Evolutionary conservation across 169 alveolate species (phyloP).

Genomic region (Cryptosporidium parvum): DNA sequence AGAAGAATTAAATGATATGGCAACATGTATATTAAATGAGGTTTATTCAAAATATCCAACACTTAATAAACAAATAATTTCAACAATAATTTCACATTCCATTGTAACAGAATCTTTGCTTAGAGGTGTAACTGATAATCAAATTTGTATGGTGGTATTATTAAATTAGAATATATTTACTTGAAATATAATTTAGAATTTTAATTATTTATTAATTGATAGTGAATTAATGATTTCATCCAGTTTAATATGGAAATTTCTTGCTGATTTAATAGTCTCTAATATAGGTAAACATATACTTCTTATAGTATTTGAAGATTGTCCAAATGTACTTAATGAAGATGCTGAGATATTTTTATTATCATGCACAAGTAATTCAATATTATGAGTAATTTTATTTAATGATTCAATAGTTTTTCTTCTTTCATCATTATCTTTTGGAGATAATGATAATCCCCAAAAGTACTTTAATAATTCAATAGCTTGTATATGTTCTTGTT

Average conservation of each 20-base stretch:
- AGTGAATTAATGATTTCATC: constrained; percentile 35
- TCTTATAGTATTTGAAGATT: constrained; percentile 31
- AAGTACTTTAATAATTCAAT: constrained; percentile 44
- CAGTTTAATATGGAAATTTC: constrained; percentile 40
- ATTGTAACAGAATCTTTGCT: constrained; percentile 58
- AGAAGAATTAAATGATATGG: constrained; percentile 28
- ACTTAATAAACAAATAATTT: constrained; percentile 38
- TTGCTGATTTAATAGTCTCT: constrained; percentile 61
- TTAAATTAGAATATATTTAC: not conserved
- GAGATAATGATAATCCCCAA: constrained; percentile 49
- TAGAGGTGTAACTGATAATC: constrained; percentile 70
- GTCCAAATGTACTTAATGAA: constrained; percentile 65
- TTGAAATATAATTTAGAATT: not conserved
- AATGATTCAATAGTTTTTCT: constrained; percentile 46
- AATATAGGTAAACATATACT: constrained; percentile 49
- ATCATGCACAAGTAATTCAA: constrained; percentile 68
- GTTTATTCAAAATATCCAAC: constrained; percentile 6
- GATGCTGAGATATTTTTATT: constrained; percentile 63
- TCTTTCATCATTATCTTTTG: constrained; percentile 53
- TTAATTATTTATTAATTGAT: constrained; percentile 3
- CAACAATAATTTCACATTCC: constrained; percentile 44
- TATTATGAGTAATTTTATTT: constrained; percentile 47
- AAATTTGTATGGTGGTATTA: constrained; percentile 26
- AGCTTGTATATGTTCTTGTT: constrained; percentile 32
- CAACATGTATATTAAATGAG: constrained; percentile 20